Evolutionary conservation across 805 yeast genomes (phyloP).

Genomic region (Starmera dryadoides): DNA sequence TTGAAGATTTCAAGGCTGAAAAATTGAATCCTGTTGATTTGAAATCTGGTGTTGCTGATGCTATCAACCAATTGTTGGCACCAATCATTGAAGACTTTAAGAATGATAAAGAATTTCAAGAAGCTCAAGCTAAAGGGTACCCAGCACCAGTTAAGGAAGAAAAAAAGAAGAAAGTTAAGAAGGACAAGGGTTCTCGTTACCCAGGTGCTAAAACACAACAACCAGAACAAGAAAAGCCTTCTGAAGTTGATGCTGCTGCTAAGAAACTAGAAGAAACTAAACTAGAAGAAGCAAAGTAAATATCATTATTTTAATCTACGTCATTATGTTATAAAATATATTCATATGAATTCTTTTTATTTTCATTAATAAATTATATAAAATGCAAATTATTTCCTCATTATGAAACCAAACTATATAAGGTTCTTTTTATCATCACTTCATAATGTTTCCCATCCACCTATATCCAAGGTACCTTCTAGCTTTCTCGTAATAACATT

Average conservation of each 20-base stretch:
- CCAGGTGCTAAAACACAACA: slow-evolving; percentile 52
- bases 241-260: slow-evolving; percentile 25
- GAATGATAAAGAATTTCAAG: slow-evolving; percentile 62
- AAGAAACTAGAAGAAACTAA: slow-evolving; percentile 32
- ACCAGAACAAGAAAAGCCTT: slow-evolving; percentile 13
- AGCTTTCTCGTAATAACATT: slow-evolving; percentile 72
- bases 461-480: slow-evolving; percentile 75
- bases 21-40: slow-evolving; percentile 88
- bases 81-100: slow-evolving; percentile 75
- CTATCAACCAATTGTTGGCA: slow-evolving; percentile 69
- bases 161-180: slow-evolving; percentile 67
- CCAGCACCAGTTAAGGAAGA: slow-evolving; percentile 61
- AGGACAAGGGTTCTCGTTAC: slow-evolving; percentile 84
- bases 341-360: neutral
- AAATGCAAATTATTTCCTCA: neutral
- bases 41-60: slow-evolving; percentile 85
- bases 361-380: neutral
- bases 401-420: neutral
- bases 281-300: slow-evolving; percentile 18
- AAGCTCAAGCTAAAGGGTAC: slow-evolving; percentile 72
- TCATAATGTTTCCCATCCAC: slow-evolving; percentile 91
- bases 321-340: neutral
- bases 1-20: slow-evolving; percentile 64
- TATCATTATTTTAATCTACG: slow-evolving; percentile 3
- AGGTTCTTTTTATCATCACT: too few species aligned